Percentiles rank a stretch among this genome's conserved stretches.
Conservation (phyloP, 1,284 basidiomycete genomes). For the Malassezia japonica region DNA sequence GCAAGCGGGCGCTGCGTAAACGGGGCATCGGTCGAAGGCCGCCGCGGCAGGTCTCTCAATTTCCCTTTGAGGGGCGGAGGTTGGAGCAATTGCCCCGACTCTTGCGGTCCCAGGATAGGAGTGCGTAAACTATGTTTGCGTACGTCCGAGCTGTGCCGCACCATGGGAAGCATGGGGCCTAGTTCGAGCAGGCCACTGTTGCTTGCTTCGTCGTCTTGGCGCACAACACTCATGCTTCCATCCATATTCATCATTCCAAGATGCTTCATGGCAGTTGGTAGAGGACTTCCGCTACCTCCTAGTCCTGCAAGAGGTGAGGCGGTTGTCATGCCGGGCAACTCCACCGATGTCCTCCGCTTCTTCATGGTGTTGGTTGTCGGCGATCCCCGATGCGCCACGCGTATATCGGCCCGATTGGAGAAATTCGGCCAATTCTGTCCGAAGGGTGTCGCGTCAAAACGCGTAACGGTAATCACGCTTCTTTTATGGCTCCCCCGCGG, state of each 20-base stretch:
- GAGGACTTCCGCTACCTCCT: not conserved
- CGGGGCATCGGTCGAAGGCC: not conserved
- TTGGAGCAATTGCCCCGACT: not conserved
- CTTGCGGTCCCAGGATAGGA: slow-evolving; percentile 6
- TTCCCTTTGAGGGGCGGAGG: slow-evolving; percentile 12
- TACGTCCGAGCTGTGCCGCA: not conserved
- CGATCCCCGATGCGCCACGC: not conserved
- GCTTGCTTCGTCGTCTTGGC: slow-evolving; percentile 41
- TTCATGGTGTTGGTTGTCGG: slow-evolving; percentile 1
- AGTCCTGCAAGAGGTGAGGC: not conserved
- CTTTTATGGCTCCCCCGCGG: too few species aligned
- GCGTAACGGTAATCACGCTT: not conserved
- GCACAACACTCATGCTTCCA: slow-evolving; percentile 40
- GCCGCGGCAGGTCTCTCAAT: not conserved
- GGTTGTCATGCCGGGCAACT: not conserved
- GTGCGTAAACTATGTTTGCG: not conserved
- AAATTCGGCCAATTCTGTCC: not conserved
- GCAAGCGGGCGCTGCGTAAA: not conserved
- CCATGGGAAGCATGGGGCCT: slow-evolving; percentile 25
- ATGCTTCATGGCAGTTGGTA: not conserved
- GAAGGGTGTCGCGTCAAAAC: not conserved
- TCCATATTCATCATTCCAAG: slow-evolving; percentile 21
- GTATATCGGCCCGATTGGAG: not conserved
- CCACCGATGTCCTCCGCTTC: not conserved
- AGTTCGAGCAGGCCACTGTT: slow-evolving; percentile 41